Evolutionary conservation across 2,329 filamentous ascomycete species (phyloP), one percentile per base, ranked within the genome.

Genomic region (Seiridium cupressi): DNA sequence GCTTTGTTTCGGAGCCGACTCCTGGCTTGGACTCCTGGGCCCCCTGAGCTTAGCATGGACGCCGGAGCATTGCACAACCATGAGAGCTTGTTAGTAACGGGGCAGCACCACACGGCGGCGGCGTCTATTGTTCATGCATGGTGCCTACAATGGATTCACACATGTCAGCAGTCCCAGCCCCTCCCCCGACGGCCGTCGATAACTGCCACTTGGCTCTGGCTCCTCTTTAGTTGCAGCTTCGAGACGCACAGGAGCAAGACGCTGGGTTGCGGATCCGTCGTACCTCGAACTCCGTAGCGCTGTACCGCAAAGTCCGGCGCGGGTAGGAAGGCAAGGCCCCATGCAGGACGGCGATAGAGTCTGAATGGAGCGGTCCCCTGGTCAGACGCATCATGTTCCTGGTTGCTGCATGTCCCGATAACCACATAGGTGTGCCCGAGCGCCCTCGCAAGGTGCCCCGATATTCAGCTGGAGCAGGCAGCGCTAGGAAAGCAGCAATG

Each of bases 211-310:
- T 42, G 38, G 7, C 38, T 42, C 38, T 42, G 7, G 38, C 13
- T 42, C 38, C 38, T 13, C 7, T 42, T 13, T 42, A 2, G 38
- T 13, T 8, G 38, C 38, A 42, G 38, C 38, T 8, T 42, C 13
- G 38, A 42, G 53, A n/a, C 44, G n/a, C 6, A 57, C 46, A 57
- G 11, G 18, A 46, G 54, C 44, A 34, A 44, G 38, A 44, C 31
- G 44, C 54, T 35, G 44, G 54, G 54, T 18, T 57, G 54, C 47
- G 54, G 54, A 57, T 57, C 54, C 54, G 26, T 18, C 38, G 54
- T 57, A 57, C 54, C 40, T n/a, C 18, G 18, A 57, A 47, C 40
- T 57, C 54, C 54, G 54, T 44, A 44, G 40, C 26, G 31, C 54
- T 36, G 54, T 40, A 44, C 32, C 7, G 54, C 31, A n/a, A 40